phyloP scores from a whole-genome alignment of 129 eudicot genomes.

The Centrapalus pauciflorus region DNA sequence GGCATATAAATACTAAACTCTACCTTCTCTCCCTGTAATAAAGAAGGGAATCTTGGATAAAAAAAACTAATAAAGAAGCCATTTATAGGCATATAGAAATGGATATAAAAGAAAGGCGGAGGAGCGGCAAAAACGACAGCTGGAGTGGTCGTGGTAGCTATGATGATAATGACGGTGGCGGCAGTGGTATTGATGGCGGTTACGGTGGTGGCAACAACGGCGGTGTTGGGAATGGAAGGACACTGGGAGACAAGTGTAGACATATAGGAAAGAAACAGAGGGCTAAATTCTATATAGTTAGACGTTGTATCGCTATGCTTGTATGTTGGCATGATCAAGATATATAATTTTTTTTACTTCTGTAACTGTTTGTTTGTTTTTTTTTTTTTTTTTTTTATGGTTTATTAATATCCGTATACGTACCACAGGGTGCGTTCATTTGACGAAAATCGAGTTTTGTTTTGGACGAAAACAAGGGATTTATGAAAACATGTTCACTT shows the following conservation, averaged over 20 bases:
- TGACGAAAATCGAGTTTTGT: too few species aligned
- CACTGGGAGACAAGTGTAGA: conserved; percentile 46
- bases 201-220: not conserved
- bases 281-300: conserved; percentile 52
- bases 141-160: too few species aligned
- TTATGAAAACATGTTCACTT: too few species aligned
- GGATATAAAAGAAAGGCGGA: conserved; percentile 16
- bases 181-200: not conserved
- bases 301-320: conserved; percentile 61
- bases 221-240: conserved; percentile 10
- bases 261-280: conserved; percentile 46
- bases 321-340: conserved; percentile 47
- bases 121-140: not conserved
- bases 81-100: not conserved
- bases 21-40: not conserved
- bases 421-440: too few species aligned
- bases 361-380: not conserved
- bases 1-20: not conserved
- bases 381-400: not conserved
- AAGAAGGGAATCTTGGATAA: not conserved
- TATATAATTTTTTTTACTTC: not conserved
- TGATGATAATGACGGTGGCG: not conserved
- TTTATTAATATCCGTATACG: too few species aligned
- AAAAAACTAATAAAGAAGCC: not conserved
- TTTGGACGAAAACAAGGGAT: too few species aligned